Percentiles rank a stretch among this genome's conserved stretches.
phyloP scores from a whole-genome alignment of 371 early-diverging fungal species.

The Catenaria anguillulae region DNA sequence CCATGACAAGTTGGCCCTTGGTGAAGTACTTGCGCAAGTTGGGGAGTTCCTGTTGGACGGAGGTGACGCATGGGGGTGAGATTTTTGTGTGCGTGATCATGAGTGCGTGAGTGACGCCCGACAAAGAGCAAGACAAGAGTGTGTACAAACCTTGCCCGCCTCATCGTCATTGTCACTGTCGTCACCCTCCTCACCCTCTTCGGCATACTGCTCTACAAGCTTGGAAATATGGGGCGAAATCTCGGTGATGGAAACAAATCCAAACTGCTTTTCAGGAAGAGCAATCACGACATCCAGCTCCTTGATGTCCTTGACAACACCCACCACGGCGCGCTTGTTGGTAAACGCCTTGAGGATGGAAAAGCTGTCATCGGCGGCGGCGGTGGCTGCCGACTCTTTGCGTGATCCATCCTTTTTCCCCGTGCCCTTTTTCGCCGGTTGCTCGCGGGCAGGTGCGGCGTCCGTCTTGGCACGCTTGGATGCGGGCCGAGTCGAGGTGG shows the following conservation, averaged over 20 bases:
- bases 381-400: too few relatives aligned
- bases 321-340: slow-evolving; percentile 13
- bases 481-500: too few relatives aligned
- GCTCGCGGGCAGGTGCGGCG: too few relatives aligned
- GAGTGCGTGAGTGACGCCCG: not conserved
- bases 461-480: too few relatives aligned
- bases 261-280: slow-evolving; percentile 60
- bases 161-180: slow-evolving; percentile 32
- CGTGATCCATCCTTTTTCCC: too few relatives aligned
- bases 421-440: too few relatives aligned
- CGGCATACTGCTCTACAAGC: slow-evolving; percentile 37
- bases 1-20: slow-evolving; percentile 52
- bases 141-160: too few relatives aligned
- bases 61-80: too few relatives aligned
- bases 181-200: slow-evolving; percentile 23
- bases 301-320: slow-evolving; percentile 25
- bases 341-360: not conserved
- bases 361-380: too few relatives aligned
- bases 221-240: slow-evolving; percentile 47
- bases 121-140: too few relatives aligned
- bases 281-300: slow-evolving; percentile 36
- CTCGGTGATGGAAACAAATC: slow-evolving; percentile 61
- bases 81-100: not conserved
- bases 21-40: slow-evolving; percentile 38
- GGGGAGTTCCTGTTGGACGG: slow-evolving; percentile 39